phyloP scores from a whole-genome alignment of 2,329 filamentous ascomycete species.

The Trichophyton mentagrophytes region DNA sequence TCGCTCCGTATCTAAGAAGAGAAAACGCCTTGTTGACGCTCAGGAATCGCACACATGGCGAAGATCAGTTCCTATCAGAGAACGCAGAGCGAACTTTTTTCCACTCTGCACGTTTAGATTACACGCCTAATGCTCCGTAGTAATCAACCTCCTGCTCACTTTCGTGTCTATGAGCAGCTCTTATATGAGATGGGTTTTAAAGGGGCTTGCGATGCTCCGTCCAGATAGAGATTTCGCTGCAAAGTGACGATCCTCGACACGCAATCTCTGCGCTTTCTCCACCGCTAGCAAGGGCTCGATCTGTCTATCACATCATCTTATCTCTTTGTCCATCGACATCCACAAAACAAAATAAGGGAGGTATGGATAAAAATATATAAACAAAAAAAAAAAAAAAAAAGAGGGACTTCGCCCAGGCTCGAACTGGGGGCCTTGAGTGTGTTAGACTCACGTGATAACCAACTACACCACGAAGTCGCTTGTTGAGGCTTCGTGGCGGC shows the following conservation, averaged over 20 bases:
- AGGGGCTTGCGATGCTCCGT: neutral
- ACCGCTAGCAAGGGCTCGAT: too few relatives aligned
- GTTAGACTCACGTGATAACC: conserved; percentile 12
- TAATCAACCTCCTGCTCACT: neutral
- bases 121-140: neutral
- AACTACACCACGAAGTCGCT: conserved; percentile 9
- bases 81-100: neutral
- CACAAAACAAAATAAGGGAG: neutral
- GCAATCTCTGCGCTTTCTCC: neutral
- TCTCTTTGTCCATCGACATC: neutral
- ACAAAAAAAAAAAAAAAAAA: neutral
- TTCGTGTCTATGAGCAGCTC: too few relatives aligned
- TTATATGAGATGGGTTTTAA: neutral
- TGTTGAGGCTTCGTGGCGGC: neutral
- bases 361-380: neutral
- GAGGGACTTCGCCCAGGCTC: conserved; percentile 9
- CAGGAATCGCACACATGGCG: neutral
- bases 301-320: too few relatives aligned
- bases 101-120: neutral
- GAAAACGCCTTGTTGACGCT: neutral
- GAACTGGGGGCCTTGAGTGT: conserved; percentile 12
- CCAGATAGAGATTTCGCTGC: neutral
- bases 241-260: neutral
- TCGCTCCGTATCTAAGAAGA: neutral
- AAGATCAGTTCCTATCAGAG: neutral